Evolutionary conservation across 768 basidiomycete species (phyloP).

Genomic region (Coprinopsis strossmayeri): DNA sequence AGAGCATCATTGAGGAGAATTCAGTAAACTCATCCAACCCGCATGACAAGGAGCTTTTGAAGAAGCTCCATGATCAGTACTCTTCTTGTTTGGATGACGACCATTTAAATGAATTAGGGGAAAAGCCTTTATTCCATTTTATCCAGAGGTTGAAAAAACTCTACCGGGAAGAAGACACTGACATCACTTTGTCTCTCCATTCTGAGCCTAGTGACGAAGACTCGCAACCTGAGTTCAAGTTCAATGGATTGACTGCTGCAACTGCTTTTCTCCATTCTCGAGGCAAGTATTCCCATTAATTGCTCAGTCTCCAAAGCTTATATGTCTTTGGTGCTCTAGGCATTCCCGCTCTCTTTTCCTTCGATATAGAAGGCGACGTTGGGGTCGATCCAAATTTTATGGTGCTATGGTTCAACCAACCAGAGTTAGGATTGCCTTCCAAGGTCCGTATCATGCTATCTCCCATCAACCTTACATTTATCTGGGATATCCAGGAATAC

Average conservation of each 20-base stretch:
- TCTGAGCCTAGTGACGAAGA: conserved; percentile 7
- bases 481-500: conserved; percentile 57
- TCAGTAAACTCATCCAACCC: conserved; percentile 20
- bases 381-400: conserved; percentile 83
- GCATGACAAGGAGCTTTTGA: conserved; percentile 50
- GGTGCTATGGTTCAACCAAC: conserved; percentile 81
- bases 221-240: conserved; percentile 21
- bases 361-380: conserved; percentile 83
- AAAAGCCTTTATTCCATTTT: conserved; percentile 63
- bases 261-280: conserved; percentile 83
- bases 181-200: conserved; percentile 24
- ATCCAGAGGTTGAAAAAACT: conserved; percentile 54
- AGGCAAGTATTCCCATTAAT: conserved; percentile 37
- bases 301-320: not conserved
- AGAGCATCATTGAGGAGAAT: conserved; percentile 56
- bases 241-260: conserved; percentile 69
- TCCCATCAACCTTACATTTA: not conserved
- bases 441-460: conserved; percentile 47
- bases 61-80: conserved; percentile 70
- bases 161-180: conserved; percentile 47
- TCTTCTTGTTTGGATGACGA: conserved; percentile 78
- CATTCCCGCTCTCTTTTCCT: conserved; percentile 71
- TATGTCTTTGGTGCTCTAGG: conserved; percentile 33
- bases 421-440: conserved; percentile 75
- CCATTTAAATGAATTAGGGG: conserved; percentile 65